These are phyloP conservation scores for Acer campestre DNA, from an alignment of 345 rosid genomes.

Conservation along the genomic window DNA sequence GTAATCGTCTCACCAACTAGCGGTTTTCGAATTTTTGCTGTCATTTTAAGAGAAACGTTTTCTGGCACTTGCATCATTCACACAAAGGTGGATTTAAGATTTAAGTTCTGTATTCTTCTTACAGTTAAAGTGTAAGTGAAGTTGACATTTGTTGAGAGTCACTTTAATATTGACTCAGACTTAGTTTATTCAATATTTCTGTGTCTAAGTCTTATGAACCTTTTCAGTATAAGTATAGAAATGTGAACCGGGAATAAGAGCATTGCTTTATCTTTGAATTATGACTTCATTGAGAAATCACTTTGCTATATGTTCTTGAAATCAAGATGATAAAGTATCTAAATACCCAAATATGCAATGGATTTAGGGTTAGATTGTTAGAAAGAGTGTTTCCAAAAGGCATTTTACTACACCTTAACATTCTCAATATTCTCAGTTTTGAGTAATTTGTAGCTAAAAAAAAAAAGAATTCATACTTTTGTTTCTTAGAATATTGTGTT, in stretches of 20 bases:
- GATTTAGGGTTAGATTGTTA: too few relatives aligned
- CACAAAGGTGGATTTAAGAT: background rate
- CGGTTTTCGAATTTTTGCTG: background rate
- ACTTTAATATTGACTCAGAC: background rate
- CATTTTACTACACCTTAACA: background rate
- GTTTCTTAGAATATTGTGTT: too few relatives aligned
- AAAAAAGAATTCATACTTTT: too few relatives aligned
- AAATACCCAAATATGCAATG: too few relatives aligned
- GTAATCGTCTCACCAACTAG: background rate
- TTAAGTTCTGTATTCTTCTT: background rate
- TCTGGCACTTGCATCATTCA: background rate
- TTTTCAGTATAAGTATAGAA: background rate
- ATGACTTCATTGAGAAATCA: background rate
- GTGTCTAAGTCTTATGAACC: background rate
- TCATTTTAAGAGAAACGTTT: background rate
- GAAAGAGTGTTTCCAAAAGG: background rate
- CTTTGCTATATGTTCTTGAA: background rate
- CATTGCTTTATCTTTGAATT: background rate
- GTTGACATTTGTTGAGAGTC: background rate
- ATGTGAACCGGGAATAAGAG: background rate
- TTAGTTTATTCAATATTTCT: background rate
- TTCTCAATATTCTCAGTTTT: too few relatives aligned
- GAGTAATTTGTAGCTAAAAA: too few relatives aligned
- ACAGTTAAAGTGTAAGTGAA: background rate
- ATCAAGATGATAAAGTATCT: background rate